These are phyloP conservation scores for Gliomastix tumulicola DNA, from an alignment of 2,329 filamentous ascomycete species.

Conservation along the genomic window DNA sequence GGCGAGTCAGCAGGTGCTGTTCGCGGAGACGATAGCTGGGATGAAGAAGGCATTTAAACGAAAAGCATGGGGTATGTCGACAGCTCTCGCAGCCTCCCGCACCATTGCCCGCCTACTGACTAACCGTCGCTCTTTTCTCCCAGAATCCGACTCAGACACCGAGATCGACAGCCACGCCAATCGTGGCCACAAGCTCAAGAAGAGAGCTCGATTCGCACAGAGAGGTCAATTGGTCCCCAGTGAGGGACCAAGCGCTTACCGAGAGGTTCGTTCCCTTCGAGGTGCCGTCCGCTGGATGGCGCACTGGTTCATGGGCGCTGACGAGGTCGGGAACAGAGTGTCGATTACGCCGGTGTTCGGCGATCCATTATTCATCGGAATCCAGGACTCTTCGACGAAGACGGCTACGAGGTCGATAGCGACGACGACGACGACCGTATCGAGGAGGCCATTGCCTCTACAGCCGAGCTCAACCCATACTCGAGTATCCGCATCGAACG, in stretches of 20 bases:
- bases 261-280: conserved; percentile 55
- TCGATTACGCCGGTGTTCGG: conserved; percentile 67
- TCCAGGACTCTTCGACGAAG: conserved; percentile 65
- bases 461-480: conserved; percentile 70
- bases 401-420: conserved; percentile 70
- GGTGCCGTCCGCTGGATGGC: neutral
- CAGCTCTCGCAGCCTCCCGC: neutral
- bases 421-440: conserved; percentile 62
- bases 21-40: conserved; percentile 59
- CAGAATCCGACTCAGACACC: conserved; percentile 75
- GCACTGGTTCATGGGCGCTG: too few relatives aligned
- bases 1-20: conserved; percentile 51
- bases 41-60: conserved; percentile 64
- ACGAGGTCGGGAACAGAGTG: too few relatives aligned
- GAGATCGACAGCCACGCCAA: conserved; percentile 64
- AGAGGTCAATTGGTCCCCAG: conserved; percentile 62
- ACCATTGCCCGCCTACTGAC: neutral
- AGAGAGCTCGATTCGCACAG: conserved; percentile 63
- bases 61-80: conserved; percentile 49
- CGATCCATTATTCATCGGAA: conserved; percentile 70
- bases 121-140: conserved; percentile 6
- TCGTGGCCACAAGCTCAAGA: conserved; percentile 74
- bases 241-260: conserved; percentile 61
- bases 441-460: conserved; percentile 52
- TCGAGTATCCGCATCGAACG: conserved; percentile 64